Evolutionary conservation across 306 rosid genomes (phyloP), one percentile per base, ranked within the genome.

Genomic region (Cicer cuneatum): DNA sequence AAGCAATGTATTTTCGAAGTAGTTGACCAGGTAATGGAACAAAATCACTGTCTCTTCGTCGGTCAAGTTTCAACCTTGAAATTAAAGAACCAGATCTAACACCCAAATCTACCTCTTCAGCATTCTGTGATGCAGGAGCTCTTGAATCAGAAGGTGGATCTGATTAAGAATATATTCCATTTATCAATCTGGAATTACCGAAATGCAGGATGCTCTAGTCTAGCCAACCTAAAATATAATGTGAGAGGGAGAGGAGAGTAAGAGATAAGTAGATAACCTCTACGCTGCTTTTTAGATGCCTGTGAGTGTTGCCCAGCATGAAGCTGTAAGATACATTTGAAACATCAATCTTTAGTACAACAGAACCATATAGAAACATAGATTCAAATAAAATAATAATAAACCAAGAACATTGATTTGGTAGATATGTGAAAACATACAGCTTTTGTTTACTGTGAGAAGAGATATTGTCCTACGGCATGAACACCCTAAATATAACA

Each of bases 1-100:
- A 94, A 21, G 96, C 85, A 83, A 91, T 84, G 90, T 92, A 94
- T 82, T 94, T 90, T 78, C 96, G 89, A 81, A 94, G 96, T 80
- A 92, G 96, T 82, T 94, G 99, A 47, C 82, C 72, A 0, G 99
- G 96, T 75, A 94, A 81, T 45, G 97, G 96, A 75, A 82, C 86
- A 83, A 94, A 94, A 85, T 86, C 95, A 3, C 65, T 43, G 72
- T 90, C 96, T 82, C 81, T 87, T 53, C 37, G 73, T 14, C 83
- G 90, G 73, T 92, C 91, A 73, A 88, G 85, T 88, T 86, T 90
- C 87, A 92, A 79, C 80, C 83, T 85, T 76, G 95, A 90, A 73
- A 88, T 88, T 70, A 94, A 79, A 67, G 96, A 85, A 77, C 87
- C 84, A 21, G 93, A 61, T 56, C 74, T 73, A 62, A 54, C 86